These are phyloP conservation scores for Magnaporthiopsis rhizophila DNA, from an alignment of 2,329 filamentous ascomycete genomes.

Conservation along the genomic window DNA sequence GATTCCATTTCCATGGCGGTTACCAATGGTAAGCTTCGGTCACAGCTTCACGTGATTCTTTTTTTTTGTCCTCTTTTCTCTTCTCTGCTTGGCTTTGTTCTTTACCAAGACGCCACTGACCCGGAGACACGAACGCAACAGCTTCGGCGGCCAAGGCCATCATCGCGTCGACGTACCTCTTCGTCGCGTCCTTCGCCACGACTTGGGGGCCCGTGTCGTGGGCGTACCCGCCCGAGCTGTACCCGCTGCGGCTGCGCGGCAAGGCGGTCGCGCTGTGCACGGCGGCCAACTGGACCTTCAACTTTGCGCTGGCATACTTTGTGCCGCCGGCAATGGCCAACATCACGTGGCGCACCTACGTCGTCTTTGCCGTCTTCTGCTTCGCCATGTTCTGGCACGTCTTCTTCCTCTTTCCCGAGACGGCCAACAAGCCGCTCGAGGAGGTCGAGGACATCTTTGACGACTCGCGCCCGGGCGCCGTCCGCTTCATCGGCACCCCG, in stretches of 20 bases:
- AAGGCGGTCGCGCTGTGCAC: slow-evolving; percentile 27
- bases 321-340: slow-evolving; percentile 27
- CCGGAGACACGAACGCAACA: neutral
- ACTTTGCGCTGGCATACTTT: slow-evolving; percentile 31
- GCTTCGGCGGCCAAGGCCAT: slow-evolving; percentile 46
- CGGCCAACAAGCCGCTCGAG: slow-evolving; percentile 26
- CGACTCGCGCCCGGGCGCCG: slow-evolving; percentile 25
- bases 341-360: slow-evolving; percentile 29
- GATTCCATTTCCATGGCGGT: slow-evolving; percentile 39
- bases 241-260: slow-evolving; percentile 30
- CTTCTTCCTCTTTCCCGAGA: slow-evolving; percentile 26
- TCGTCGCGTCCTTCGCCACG: slow-evolving; percentile 43
- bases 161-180: slow-evolving; percentile 58
- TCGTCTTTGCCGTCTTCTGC: slow-evolving; percentile 26
- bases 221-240: slow-evolving; percentile 40
- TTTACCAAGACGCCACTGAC: neutral
- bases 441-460: slow-evolving; percentile 26
- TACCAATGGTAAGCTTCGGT: slow-evolving; percentile 10
- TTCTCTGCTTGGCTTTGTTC: too few species aligned
- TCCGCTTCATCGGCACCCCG: slow-evolving; percentile 30
- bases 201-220: slow-evolving; percentile 36
- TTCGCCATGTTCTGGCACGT: slow-evolving; percentile 25
- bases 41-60: too few species aligned
- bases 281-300: slow-evolving; percentile 31
- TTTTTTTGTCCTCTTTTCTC: neutral